Evolutionary conservation across 805 yeast species (phyloP).

Genomic region (Wickerhamomyces bovis): DNA sequence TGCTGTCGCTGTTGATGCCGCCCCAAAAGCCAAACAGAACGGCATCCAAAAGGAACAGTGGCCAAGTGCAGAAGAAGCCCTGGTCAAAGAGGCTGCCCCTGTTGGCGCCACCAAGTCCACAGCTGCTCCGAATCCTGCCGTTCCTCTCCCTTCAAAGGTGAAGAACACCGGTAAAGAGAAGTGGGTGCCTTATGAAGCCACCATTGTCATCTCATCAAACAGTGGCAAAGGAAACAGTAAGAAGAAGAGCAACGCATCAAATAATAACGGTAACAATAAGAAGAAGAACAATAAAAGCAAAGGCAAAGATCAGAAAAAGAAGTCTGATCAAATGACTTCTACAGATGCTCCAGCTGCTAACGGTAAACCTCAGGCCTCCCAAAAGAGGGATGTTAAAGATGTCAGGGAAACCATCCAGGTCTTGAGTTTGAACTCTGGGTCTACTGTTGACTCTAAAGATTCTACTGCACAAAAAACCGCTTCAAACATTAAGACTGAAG

Average conservation of each 20-base stretch:
- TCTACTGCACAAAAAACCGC: not conserved
- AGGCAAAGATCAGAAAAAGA: not conserved
- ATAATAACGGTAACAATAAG: constrained; percentile 1
- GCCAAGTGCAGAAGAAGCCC: constrained; percentile 17
- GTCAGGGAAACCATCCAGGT: not conserved
- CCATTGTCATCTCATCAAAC: constrained; percentile 2
- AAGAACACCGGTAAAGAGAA: constrained; percentile 42
- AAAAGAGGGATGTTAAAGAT: not conserved
- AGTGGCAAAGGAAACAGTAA: constrained; percentile 3
- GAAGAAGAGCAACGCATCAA: constrained; percentile 2
- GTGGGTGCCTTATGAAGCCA: constrained; percentile 61
- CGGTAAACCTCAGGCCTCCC: not conserved
- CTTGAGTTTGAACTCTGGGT: not conserved
- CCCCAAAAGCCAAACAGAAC: not conserved
- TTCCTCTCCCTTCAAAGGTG: constrained; percentile 9
- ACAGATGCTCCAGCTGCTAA: not conserved
- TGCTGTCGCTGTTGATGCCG: not conserved
- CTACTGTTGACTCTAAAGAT: not conserved
- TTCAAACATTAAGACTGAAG: not conserved
- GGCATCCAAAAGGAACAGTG: constrained; percentile 13
- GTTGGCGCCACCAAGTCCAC: not conserved
- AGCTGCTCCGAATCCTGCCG: not conserved
- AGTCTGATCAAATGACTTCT: not conserved
- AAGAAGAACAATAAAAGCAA: not conserved
- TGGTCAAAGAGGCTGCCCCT: constrained; percentile 4